Evolutionary conservation across 495 filamentous ascomycete species (phyloP), one percentile per base, ranked within the genome.

Genomic region (Tirmania nivea): DNA sequence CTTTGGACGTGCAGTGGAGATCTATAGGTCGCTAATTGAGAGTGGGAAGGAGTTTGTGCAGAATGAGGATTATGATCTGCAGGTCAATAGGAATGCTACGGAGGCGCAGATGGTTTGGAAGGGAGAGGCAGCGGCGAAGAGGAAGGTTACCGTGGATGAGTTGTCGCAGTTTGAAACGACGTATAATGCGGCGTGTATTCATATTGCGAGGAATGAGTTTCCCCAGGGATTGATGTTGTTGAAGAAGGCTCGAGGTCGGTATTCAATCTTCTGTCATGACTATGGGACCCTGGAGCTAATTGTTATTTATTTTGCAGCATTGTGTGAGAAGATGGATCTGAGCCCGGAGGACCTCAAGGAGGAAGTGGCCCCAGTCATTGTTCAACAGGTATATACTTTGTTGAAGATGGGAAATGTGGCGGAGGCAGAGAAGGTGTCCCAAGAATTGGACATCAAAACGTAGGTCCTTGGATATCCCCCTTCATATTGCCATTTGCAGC

Each of bases 131-230:
- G 37, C 20, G 35, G 5, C 12, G 52, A 70, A 67, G 58, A 75
- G 72, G 56, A 75, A 83, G 63, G 72, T 78, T 12, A 71, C 69
- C 16, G 73, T 80, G 55, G 84, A 86, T 54, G 85, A 93, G 60
- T 66, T 94, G 48, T 86, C 95, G 62, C 79, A 80, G 3, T 97
- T 96, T 59, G 90, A 97, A 67, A 92, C 82, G 5, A 76, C 86
- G 0, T 97, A 88, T 68, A 97, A 97, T 70, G 79, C 81, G 8
- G 92, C 88, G 20, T 96, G 89, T 64, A 75, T 75, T 47, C 81
- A 79, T 63, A 83, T 96, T 62, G 85, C 86, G 10, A 73, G 80
- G 55, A 83, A 81, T 10, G 84, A 87, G 57, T 75, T 88, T 50
- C 69, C 65, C 17, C 78, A 87, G 61, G 86, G 77, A 5, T 78